phyloP scores from a whole-genome alignment of 2,329 filamentous ascomycete genomes.

The Passalora sequoiae region DNA sequence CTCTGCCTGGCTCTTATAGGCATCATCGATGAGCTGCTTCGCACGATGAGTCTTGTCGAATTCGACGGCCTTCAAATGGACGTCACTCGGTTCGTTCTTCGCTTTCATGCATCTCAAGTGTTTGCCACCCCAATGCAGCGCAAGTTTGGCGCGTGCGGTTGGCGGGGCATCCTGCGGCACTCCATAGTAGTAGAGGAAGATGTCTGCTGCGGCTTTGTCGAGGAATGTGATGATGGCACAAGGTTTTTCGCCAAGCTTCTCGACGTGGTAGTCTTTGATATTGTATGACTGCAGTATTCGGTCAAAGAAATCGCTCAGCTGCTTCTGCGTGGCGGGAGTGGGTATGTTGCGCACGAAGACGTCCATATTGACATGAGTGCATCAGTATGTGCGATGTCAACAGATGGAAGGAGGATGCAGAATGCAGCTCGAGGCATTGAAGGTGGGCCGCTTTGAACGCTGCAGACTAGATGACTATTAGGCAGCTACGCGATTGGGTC shows the following conservation, averaged over 20 bases:
- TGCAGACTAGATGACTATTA: too few relatives aligned
- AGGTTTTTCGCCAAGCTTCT: constrained; percentile 39
- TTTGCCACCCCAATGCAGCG: constrained; percentile 9
- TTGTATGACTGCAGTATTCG: constrained; percentile 36
- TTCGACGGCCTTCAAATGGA: constrained; percentile 24
- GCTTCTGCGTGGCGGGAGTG: constrained; percentile 37
- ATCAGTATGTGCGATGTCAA: too few relatives aligned
- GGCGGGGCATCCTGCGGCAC: constrained; percentile 15
- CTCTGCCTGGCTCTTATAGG: background rate
- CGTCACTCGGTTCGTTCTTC: constrained; percentile 18
- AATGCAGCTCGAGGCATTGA: too few relatives aligned
- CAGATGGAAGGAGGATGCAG: too few relatives aligned
- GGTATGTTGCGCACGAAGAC: constrained; percentile 44
- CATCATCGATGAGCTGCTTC: background rate
- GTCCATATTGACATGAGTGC: too few relatives aligned
- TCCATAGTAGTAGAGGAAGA: constrained; percentile 40
- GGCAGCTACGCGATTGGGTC: too few relatives aligned
- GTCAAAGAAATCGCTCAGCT: constrained; percentile 40
- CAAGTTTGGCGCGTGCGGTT: constrained; percentile 9
- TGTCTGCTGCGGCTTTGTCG: constrained; percentile 35
- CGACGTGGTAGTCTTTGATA: constrained; percentile 41
- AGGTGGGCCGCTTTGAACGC: too few relatives aligned
- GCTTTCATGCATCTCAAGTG: constrained; percentile 6
- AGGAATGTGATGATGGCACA: constrained; percentile 47
- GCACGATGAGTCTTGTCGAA: constrained; percentile 18